These are phyloP conservation scores for Trichosporon sp. DNA, from an alignment of 1,284 basidiomycete species.

Conservation along the genomic window DNA sequence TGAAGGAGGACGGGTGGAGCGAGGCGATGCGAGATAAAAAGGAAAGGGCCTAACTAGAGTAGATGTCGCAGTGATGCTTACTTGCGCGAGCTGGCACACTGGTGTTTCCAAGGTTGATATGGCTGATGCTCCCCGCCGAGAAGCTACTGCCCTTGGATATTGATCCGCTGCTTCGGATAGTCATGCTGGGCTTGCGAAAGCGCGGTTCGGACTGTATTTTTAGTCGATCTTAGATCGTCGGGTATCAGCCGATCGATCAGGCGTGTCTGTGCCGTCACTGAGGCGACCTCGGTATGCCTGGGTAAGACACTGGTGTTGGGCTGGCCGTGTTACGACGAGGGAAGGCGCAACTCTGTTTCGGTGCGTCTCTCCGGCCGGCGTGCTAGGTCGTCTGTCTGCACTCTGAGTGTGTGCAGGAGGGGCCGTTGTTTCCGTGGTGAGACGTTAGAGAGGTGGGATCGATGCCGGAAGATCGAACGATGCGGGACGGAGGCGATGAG, in stretches of 20 bases:
- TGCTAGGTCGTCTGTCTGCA: not conserved
- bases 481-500: not conserved
- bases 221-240: not conserved
- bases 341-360: not conserved
- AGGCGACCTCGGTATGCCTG: too few species aligned
- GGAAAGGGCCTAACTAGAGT: not conserved
- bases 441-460: not conserved
- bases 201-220: not conserved
- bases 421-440: not conserved
- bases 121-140: not conserved
- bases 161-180: not conserved
- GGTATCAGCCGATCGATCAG: not conserved
- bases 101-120: not conserved
- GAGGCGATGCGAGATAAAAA: not conserved
- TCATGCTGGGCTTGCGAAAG: not conserved
- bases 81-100: not conserved
- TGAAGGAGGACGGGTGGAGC: not conserved
- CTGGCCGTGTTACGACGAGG: not conserved
- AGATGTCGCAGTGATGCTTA: slow-evolving; percentile 1
- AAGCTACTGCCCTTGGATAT: not conserved
- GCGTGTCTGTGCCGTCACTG: not conserved
- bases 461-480: not conserved
- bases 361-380: not conserved
- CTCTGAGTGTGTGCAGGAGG: not conserved
- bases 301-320: not conserved